A percentile compares a stretch with the other conserved stretches of the same genome.
Conservation (phyloP, 1,284 basidiomycete genomes). For the Irpex sp. region DNA sequence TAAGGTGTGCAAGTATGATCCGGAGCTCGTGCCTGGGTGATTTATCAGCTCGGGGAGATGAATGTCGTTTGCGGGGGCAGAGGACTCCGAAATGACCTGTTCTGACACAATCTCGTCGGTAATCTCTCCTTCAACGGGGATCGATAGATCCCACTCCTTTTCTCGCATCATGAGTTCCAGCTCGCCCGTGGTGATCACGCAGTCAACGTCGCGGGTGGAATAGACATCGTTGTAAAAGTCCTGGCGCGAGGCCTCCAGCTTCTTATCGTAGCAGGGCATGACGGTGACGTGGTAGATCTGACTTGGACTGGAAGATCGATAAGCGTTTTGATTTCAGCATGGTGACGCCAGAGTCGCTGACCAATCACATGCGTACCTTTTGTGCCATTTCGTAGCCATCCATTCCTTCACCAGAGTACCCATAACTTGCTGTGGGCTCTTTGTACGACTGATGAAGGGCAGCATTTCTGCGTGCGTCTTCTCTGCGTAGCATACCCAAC, state of each 20-base stretch:
- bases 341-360: not conserved
- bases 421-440: slow-evolving; percentile 94
- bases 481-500: slow-evolving; percentile 99
- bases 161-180: slow-evolving; percentile 85
- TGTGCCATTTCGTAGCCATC: slow-evolving; percentile 63
- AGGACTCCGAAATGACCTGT: slow-evolving; percentile 7
- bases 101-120: slow-evolving; percentile 16
- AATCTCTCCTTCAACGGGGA: slow-evolving; percentile 47
- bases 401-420: slow-evolving; percentile 90
- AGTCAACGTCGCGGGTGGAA: slow-evolving; percentile 91
- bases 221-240: slow-evolving; percentile 85
- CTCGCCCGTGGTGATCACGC: slow-evolving; percentile 96
- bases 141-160: slow-evolving; percentile 74
- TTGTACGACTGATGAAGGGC: slow-evolving; percentile 84
- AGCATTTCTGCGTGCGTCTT: slow-evolving; percentile 95
- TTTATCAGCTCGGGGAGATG: slow-evolving; percentile 68
- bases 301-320: slow-evolving; percentile 52
- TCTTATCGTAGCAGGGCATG: slow-evolving; percentile 99
- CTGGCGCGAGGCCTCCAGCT: slow-evolving; percentile 91
- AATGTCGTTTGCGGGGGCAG: slow-evolving; percentile 1
- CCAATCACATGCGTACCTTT: slow-evolving; percentile 47
- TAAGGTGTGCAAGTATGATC: slow-evolving; percentile 86
- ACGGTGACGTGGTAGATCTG: slow-evolving; percentile 94
- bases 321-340: not conserved
- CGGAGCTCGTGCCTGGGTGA: slow-evolving; percentile 88